Base-by-base conservation (phyloP, 1,284 basidiomycete species). In the Trametes hirsuta region DNA sequence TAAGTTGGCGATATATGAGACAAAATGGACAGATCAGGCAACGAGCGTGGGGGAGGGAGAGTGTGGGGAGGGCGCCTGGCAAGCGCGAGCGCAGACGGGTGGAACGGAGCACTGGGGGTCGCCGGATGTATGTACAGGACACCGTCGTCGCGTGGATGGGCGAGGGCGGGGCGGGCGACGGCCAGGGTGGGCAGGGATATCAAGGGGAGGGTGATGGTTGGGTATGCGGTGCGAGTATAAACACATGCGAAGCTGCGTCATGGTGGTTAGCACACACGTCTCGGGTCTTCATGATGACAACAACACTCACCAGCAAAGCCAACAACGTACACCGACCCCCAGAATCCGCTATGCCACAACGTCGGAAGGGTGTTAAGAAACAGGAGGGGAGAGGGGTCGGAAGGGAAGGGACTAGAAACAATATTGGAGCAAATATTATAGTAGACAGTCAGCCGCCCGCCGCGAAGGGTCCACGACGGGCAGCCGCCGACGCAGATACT, bases 231-330 rank as follows among this genome's bases (percentile, higher is more conserved):
- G 65, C 62, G 62, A 62, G 62, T 65, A 68, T 65, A 51, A 61
- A 64, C 55, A 67, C 59, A 66, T 52, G 44, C 55, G 52, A 56
- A 52, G 34, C 63, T 67, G 48, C 11, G 34, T 9, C n/a, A n/a
- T n/a, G n/a, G n/a, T n/a, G n/a, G n/a, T n/a, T n/a, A n/a, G n/a
- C n/a, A n/a, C n/a, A n/a, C n/a, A n/a, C n/a, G n/a, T n/a, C n/a
- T n/a, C n/a, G n/a, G n/a, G n/a, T n/a, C n/a, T n/a, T n/a, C n/a
- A n/a, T n/a, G n/a, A n/a, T n/a, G n/a, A n/a, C n/a, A n/a, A n/a
- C n/a, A n/a, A n/a, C 2, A 69, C 69, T 68, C 58, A 71, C 69
- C 44, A 67, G 63, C 66, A 66, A 65, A 58, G 55, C 69, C 68
- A 66, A 61, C 67, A 66, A 58, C 62, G 53, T 68, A 67, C 68